Conservation (phyloP, 192 early-diverging fungal species). For the Obelidium mucronatum region DNA sequence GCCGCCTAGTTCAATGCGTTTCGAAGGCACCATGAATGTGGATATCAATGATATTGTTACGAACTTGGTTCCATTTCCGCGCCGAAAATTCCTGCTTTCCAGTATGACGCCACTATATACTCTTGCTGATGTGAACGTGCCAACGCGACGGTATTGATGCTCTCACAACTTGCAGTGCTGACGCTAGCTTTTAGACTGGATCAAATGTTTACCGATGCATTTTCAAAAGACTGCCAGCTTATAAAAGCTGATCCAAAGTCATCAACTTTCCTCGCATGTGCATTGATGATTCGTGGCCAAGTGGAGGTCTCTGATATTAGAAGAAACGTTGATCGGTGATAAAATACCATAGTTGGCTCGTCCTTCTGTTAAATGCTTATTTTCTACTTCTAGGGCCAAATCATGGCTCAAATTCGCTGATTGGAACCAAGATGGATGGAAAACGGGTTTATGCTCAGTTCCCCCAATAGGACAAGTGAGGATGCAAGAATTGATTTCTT, state of each 20-base stretch:
- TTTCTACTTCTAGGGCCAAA: slow-evolving; percentile 39
- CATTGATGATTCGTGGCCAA: slow-evolving; percentile 58
- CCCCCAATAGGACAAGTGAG: slow-evolving; percentile 60
- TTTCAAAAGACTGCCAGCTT: slow-evolving; percentile 59
- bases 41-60: slow-evolving; percentile 72
- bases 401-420: slow-evolving; percentile 49
- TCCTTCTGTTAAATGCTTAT: not conserved
- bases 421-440: slow-evolving; percentile 69
- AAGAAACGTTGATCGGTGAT: slow-evolving; percentile 60
- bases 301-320: slow-evolving; percentile 62
- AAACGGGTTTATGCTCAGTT: slow-evolving; percentile 61
- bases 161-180: no score
- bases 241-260: slow-evolving; percentile 54
- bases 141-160: slow-evolving; percentile 41
- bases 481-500: slow-evolving; percentile 6
- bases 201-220: slow-evolving; percentile 68
- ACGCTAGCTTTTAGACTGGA: slow-evolving; percentile 48
- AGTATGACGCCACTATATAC: slow-evolving; percentile 63
- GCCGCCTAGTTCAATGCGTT: slow-evolving; percentile 60
- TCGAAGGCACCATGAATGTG: slow-evolving; percentile 66
- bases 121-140: slow-evolving; percentile 41
- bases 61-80: slow-evolving; percentile 68
- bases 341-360: no score
- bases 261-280: slow-evolving; percentile 56
- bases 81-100: slow-evolving; percentile 61